Base-by-base conservation (phyloP, 2,329 filamentous ascomycete species). In the Microthyrium microscopicum region DNA sequence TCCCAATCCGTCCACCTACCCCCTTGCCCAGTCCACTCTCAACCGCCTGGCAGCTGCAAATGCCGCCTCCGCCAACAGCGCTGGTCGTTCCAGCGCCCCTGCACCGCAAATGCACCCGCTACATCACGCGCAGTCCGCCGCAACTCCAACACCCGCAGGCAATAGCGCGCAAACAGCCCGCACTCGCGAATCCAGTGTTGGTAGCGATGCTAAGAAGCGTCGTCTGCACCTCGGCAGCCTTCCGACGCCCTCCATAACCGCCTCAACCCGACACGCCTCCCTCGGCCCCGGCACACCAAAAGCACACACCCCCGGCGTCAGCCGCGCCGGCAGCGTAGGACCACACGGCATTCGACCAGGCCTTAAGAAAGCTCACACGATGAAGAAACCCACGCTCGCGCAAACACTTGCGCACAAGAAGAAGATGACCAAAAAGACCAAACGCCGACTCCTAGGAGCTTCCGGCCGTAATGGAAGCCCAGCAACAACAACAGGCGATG, bases 261-360 rank as follows among this genome's bases (percentile, higher is more conserved):
- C 62, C 65, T 0, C 70, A 66, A 49, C 43, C 3, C 64, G 71
- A 5, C 71, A 75, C 47, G 66, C 67, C 0, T 75, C 70, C 0
- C 54, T 71, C 9, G 71, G 70, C 0, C 71, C 69, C 13, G 69
- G 68, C n/a, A 76, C 71, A 1, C 71, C 71, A 4, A 74, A 74
- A 45, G 58, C 65, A 1, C 62, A 63, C 3, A 73, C 70, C 1
- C 66, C 51, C 46, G 51, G 47, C 5, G 43, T 42, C 24, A 64
- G 61, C 24, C 68, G 71, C n/a, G 67, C 68, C 2, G 68, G 69
- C 27, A 74, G 70, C 40, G 65, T 61, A 3, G 68, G 69, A 9
- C 70, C 71, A 7, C n/a, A n/a, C n/a, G n/a, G n/a, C n/a, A n/a
- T n/a, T n/a, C 58, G 39, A 47, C 31, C 41, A 54, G 40, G 49